These are phyloP conservation scores for Picochlorum sp. DNA, from an alignment of 139 green algal species.

Conservation along the genomic window DNA sequence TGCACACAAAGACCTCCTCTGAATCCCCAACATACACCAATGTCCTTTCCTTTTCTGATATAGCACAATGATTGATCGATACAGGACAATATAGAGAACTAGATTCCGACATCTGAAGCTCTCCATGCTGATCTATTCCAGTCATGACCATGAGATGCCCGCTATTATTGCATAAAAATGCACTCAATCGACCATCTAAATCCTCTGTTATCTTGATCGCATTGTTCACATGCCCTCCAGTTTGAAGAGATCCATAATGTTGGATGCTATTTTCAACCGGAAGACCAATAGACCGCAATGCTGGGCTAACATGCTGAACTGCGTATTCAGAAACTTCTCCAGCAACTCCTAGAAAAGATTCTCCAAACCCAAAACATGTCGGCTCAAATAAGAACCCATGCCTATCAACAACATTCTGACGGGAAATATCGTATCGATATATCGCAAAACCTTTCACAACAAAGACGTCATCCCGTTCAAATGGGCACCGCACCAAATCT, in stretches of 20 bases:
- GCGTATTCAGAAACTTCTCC: conserved; percentile 23
- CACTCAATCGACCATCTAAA: conserved; percentile 14
- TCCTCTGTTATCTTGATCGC: conserved; percentile 38
- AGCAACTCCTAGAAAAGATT: background rate
- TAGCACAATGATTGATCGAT: conserved; percentile 63
- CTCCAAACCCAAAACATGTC: conserved; percentile 48
- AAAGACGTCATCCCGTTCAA: background rate
- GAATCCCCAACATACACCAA: conserved; percentile 57
- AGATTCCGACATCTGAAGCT: background rate
- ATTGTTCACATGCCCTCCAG: conserved; percentile 52
- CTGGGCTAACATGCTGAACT: conserved; percentile 24
- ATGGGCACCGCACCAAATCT: conserved; percentile 55
- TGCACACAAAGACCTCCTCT: conserved; percentile 29
- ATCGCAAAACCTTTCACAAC: conserved; percentile 6
- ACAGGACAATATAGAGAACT: conserved; percentile 35
- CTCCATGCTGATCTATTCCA: conserved; percentile 22
- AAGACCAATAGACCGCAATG: background rate
- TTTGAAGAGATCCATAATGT: conserved; percentile 5
- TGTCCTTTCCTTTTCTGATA: conserved; percentile 35
- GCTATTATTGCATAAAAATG: conserved; percentile 53
- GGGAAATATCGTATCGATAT: conserved; percentile 17
- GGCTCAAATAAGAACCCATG: conserved; percentile 51
- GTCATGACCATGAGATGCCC: conserved; percentile 48
- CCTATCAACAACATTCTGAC: conserved; percentile 20
- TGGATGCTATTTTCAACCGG: conserved; percentile 22